These are phyloP conservation scores for Talaromyces sp. DNA, from an alignment of 2,329 filamentous ascomycete genomes.

Conservation along the genomic window DNA sequence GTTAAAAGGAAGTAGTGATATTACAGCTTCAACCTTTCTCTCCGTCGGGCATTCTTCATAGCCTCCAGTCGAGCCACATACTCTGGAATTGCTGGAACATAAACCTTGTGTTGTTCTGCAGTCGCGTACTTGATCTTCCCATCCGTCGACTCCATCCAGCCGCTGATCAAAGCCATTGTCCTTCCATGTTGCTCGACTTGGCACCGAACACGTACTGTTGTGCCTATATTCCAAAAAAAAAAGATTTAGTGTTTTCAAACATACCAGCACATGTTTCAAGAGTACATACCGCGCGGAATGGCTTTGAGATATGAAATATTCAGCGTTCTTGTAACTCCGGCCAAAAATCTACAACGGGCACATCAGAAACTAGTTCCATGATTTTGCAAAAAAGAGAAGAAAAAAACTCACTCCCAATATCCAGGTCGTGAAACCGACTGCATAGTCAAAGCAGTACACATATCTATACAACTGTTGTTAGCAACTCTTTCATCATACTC, in stretches of 20 bases:
- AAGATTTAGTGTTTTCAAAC: neutral
- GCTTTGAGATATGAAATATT: constrained; percentile 51
- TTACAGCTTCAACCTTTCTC: constrained; percentile 7
- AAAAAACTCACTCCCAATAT: constrained; percentile 43
- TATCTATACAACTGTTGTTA: constrained; percentile 35
- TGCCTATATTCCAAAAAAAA: constrained; percentile 21
- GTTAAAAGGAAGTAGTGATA: neutral
- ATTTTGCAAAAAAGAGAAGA: neutral
- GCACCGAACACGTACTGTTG: constrained; percentile 40
- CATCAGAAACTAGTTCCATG: neutral
- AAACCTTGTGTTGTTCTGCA: constrained; percentile 52
- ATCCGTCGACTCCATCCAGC: constrained; percentile 47
- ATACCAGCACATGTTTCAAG: neutral
- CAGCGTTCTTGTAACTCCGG: constrained; percentile 47
- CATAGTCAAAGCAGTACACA: constrained; percentile 49
- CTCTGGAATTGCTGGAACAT: constrained; percentile 36
- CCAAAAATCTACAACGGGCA: constrained; percentile 37
- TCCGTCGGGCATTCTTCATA: constrained; percentile 3
- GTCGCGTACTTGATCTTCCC: constrained; percentile 46
- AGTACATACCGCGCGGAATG: constrained; percentile 39
- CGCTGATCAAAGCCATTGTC: constrained; percentile 50
- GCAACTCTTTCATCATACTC: neutral
- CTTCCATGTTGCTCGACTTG: constrained; percentile 44
- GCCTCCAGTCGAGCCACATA: constrained; percentile 23
- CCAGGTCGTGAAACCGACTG: constrained; percentile 46